These are phyloP conservation scores for Nakataea oryzae DNA, from an alignment of 2,329 filamentous ascomycete genomes.

Conservation along the genomic window DNA sequence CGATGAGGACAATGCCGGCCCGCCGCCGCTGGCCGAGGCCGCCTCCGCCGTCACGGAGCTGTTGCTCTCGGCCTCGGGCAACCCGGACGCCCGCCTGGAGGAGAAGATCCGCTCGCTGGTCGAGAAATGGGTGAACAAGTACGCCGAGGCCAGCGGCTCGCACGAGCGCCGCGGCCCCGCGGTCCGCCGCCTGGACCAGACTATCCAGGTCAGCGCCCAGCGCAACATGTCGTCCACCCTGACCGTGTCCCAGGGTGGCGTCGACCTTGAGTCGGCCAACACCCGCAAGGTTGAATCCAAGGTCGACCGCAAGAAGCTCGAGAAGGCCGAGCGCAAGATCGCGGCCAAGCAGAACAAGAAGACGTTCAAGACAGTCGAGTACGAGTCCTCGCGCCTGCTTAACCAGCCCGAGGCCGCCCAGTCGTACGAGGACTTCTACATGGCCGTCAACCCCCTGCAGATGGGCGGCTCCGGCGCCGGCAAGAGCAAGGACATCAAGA, in stretches of 20 bases:
- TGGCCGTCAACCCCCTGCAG: conserved; percentile 96
- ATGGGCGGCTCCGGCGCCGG: conserved; percentile 58
- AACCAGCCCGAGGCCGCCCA: conserved; percentile 73
- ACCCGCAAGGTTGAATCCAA: conserved; percentile 91
- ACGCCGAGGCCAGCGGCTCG: conserved; percentile 63
- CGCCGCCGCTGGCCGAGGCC: conserved; percentile 74
- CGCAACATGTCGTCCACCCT: conserved; percentile 94
- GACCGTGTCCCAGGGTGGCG: conserved; percentile 70
- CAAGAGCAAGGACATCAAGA: conserved; percentile 98
- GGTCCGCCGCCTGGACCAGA: conserved; percentile 81
- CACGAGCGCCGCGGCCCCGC: conserved; percentile 61
- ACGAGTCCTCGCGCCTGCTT: conserved; percentile 85
- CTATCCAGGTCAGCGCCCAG: conserved; percentile 87
- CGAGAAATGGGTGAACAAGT: conserved; percentile 76
- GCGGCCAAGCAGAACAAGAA: conserved; percentile 98
- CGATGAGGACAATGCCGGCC: conserved; percentile 43
- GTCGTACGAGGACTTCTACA: conserved; percentile 99
- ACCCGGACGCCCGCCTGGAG: conserved; percentile 61
- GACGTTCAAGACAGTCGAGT: conserved; percentile 94
- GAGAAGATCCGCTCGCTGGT: conserved; percentile 74
- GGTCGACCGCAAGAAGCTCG: conserved; percentile 96
- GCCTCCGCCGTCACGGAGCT: conserved; percentile 77
- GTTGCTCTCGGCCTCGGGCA: conserved; percentile 84
- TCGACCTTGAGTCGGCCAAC: conserved; percentile 92
- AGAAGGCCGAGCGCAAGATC: conserved; percentile 97